Evolutionary conservation across 208 protist genomes (phyloP).

Genomic region (Jaenimonas drosophilae): DNA sequence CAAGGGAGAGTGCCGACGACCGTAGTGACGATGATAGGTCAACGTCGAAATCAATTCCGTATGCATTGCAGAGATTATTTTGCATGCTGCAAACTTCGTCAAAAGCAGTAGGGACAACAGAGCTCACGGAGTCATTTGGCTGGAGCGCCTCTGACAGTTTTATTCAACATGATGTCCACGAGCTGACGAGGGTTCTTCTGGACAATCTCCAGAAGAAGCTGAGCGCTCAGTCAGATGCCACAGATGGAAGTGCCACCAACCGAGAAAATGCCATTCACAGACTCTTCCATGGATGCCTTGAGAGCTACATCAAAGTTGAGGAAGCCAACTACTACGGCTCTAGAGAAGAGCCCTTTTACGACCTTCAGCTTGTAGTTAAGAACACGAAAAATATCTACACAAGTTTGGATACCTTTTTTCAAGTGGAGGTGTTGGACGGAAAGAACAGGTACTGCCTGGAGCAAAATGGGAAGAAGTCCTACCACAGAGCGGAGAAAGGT

Average conservation of each 20-base stretch:
- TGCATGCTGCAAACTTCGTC: slow-evolving; percentile 68
- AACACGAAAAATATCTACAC: slow-evolving; percentile 76
- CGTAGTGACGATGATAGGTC: slow-evolving; percentile 17
- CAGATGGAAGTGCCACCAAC: slow-evolving; percentile 8
- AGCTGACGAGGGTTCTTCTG: slow-evolving; percentile 76
- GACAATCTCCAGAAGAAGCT: slow-evolving; percentile 83
- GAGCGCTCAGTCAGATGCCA: slow-evolving; percentile 11
- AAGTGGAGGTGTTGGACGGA: slow-evolving; percentile 87
- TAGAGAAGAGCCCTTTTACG: slow-evolving; percentile 83
- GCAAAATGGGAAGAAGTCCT: slow-evolving; percentile 57
- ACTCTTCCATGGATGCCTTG: slow-evolving; percentile 62
- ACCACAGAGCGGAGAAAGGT: slow-evolving; percentile 83
- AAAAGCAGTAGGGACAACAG: slow-evolving; percentile 64
- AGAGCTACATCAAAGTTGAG: slow-evolving; percentile 81
- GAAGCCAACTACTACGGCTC: slow-evolving; percentile 74
- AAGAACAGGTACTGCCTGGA: slow-evolving; percentile 91
- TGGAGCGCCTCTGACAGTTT: slow-evolving; percentile 86
- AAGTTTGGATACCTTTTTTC: slow-evolving; percentile 81
- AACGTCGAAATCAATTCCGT: slow-evolving; percentile 69
- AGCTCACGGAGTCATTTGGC: slow-evolving; percentile 90
- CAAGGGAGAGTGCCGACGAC: slow-evolving; percentile 57
- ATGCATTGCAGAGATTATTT: slow-evolving; percentile 86
- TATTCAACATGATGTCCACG: slow-evolving; percentile 90
- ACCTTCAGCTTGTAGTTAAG: slow-evolving; percentile 88
- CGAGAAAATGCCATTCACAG: slow-evolving; percentile 67